Evolutionary conservation across 1,139 yeast species (phyloP).

Genomic region (Geotrichum reessii): DNA sequence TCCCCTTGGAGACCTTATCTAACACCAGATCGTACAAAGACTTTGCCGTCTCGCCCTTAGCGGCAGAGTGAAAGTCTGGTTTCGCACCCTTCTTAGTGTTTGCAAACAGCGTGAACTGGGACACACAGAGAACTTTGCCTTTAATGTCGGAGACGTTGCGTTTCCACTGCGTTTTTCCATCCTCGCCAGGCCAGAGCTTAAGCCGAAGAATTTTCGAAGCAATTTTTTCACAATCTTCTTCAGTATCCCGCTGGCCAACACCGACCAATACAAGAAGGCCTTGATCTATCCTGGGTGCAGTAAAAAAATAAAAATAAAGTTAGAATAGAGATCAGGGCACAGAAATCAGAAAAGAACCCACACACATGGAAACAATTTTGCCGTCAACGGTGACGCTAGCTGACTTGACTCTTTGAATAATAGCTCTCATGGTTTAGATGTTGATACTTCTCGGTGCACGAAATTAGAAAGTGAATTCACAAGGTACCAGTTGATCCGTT

Average conservation of each 20-base stretch:
- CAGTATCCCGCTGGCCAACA: slow-evolving; percentile 67
- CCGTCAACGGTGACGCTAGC: slow-evolving; percentile 84
- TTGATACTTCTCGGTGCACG: background rate
- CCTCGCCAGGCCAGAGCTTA: slow-evolving; percentile 65
- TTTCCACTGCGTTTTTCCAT: slow-evolving; percentile 57
- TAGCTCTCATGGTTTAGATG: slow-evolving; percentile 60
- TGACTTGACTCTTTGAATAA: slow-evolving; percentile 75
- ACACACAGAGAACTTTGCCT: slow-evolving; percentile 63
- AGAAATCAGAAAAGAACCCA: background rate
- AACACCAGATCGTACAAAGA: slow-evolving; percentile 63
- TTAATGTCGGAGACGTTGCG: slow-evolving; percentile 44
- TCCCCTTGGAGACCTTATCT: slow-evolving; percentile 41
- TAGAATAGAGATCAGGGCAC: background rate
- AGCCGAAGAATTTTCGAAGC: slow-evolving; percentile 62
- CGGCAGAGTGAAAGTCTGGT: slow-evolving; percentile 90
- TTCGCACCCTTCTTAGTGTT: slow-evolving; percentile 82
- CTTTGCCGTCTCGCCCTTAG: slow-evolving; percentile 66
- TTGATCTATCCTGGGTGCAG: slow-evolving; percentile 47
- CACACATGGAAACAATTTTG: slow-evolving; percentile 49
- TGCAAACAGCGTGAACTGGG: slow-evolving; percentile 86
- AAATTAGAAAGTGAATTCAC: background rate
- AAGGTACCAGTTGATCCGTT: background rate
- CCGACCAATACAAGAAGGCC: slow-evolving; percentile 85
- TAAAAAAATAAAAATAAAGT: background rate
- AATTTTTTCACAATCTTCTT: slow-evolving; percentile 61